phyloP scores from a whole-genome alignment of 108 stramenopile species.

The Cyclotella choctawhatcheeana region DNA sequence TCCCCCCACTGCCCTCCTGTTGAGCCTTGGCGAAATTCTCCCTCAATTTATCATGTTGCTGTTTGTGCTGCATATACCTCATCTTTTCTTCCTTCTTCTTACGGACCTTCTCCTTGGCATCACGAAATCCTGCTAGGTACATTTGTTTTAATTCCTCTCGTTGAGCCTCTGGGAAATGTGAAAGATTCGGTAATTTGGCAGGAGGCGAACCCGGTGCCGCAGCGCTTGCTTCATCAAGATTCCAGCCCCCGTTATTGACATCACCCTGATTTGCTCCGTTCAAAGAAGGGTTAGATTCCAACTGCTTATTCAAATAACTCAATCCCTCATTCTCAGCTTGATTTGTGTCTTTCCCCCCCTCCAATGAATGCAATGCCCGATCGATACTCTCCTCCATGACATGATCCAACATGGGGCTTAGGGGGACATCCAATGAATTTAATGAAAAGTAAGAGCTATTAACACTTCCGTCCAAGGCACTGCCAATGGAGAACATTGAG shows the following conservation, averaged over 20 bases:
- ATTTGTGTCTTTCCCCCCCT: not conserved
- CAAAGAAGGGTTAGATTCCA: not conserved
- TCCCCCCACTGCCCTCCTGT: not conserved
- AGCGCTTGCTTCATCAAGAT: too few relatives aligned
- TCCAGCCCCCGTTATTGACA: not conserved
- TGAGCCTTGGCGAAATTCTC: constrained; percentile 49
- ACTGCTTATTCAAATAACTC: constrained; percentile 1
- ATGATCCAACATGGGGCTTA: constrained; percentile 20
- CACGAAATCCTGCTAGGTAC: constrained; percentile 88
- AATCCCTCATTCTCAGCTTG: constrained; percentile 10
- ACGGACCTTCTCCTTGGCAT: constrained; percentile 51
- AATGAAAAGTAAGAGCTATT: not conserved
- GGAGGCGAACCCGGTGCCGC: not conserved
- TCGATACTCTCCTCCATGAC: constrained; percentile 28
- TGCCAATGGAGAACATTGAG: constrained; percentile 4
- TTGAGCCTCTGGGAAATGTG: constrained; percentile 49
- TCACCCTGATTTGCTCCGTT: not conserved
- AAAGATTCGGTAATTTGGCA: constrained; percentile 11
- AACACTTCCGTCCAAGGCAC: not conserved
- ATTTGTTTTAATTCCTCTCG: constrained; percentile 82
- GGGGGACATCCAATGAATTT: not conserved
- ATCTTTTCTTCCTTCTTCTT: constrained; percentile 34
- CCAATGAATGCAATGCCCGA: constrained; percentile 12
- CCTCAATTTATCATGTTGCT: constrained; percentile 26
- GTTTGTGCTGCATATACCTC: constrained; percentile 10